phyloP scores from a whole-genome alignment of 2,329 filamentous ascomycete genomes.

The Allantophomopsis cytisporea region DNA sequence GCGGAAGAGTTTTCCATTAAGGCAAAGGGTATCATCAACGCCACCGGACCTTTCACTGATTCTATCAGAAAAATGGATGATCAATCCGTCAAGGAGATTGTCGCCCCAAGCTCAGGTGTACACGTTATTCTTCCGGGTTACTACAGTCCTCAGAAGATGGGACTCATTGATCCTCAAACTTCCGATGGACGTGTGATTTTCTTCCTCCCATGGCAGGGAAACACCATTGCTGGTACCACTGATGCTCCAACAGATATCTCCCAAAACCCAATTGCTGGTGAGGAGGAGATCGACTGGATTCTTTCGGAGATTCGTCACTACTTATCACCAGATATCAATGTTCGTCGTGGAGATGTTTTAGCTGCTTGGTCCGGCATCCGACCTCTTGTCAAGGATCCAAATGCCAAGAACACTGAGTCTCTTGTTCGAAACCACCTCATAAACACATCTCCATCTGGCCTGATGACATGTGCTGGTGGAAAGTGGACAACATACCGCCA shows the following conservation, averaged over 20 bases:
- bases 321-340: slow-evolving; percentile 71
- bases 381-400: slow-evolving; percentile 74
- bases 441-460: slow-evolving; percentile 63
- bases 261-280: slow-evolving; percentile 61
- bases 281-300: slow-evolving; percentile 83
- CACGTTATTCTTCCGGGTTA: slow-evolving; percentile 82
- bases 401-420: slow-evolving; percentile 74
- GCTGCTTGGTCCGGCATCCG: slow-evolving; percentile 84
- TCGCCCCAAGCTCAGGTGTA: slow-evolving; percentile 73
- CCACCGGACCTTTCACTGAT: slow-evolving; percentile 79
- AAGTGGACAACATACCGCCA: slow-evolving; percentile 92
- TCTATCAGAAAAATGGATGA: slow-evolving; percentile 79
- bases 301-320: slow-evolving; percentile 72
- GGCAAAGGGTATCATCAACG: slow-evolving; percentile 76
- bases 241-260: slow-evolving; percentile 64
- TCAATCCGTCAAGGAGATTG: slow-evolving; percentile 57
- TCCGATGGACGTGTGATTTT: slow-evolving; percentile 86
- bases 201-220: slow-evolving; percentile 88
- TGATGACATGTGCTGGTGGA: slow-evolving; percentile 75
- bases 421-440: slow-evolving; percentile 80
- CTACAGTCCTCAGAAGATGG: slow-evolving; percentile 76
- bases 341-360: slow-evolving; percentile 75
- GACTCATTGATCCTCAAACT: slow-evolving; percentile 72
- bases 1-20: slow-evolving; percentile 54
- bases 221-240: slow-evolving; percentile 82